A percentile compares a stretch with the other conserved stretches of the same genome.
Evolutionary conservation across 2,329 filamentous ascomycete species (phyloP).

Genomic region (Aplosporella prunicola): DNA sequence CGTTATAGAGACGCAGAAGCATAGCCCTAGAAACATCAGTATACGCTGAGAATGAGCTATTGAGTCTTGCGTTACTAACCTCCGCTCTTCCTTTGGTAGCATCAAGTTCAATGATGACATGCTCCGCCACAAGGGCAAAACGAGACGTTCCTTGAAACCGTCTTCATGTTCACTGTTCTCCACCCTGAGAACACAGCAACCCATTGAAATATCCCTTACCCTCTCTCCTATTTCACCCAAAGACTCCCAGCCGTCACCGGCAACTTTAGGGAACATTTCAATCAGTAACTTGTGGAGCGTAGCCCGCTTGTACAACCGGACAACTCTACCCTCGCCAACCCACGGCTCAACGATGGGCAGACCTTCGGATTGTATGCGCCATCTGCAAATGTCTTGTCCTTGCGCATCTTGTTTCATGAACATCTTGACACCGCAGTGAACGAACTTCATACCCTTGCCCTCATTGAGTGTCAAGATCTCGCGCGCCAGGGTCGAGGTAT

Average conservation of each 20-base stretch:
- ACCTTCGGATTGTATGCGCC: slow-evolving; percentile 93
- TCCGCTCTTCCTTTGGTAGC: slow-evolving; percentile 93
- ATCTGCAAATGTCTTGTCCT: slow-evolving; percentile 74
- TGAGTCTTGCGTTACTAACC: slow-evolving; percentile 16
- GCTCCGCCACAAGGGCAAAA: slow-evolving; percentile 89
- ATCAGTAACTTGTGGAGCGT: slow-evolving; percentile 76
- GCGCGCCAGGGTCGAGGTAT: slow-evolving; percentile 74
- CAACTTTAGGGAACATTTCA: slow-evolving; percentile 93
- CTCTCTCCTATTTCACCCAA: slow-evolving; percentile 83
- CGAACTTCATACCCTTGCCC: slow-evolving; percentile 83
- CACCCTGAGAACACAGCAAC: slow-evolving; percentile 81
- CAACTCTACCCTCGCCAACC: slow-evolving; percentile 67
- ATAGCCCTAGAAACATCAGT: slow-evolving; percentile 55
- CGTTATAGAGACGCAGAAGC: slow-evolving; percentile 84
- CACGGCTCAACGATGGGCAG: slow-evolving; percentile 86
- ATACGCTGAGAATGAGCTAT: neutral
- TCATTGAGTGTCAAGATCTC: slow-evolving; percentile 83
- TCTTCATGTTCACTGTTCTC: slow-evolving; percentile 59
- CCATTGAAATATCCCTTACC: slow-evolving; percentile 71
- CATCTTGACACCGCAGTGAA: slow-evolving; percentile 97
- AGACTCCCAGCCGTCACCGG: slow-evolving; percentile 60
- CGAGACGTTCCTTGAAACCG: slow-evolving; percentile 65
- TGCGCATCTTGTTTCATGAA: slow-evolving; percentile 97
- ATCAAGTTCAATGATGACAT: slow-evolving; percentile 89
- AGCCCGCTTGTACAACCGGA: slow-evolving; percentile 65